These are phyloP conservation scores for Leccinum subtestaceum DNA, from an alignment of 768 basidiomycete genomes.

Conservation along the genomic window DNA sequence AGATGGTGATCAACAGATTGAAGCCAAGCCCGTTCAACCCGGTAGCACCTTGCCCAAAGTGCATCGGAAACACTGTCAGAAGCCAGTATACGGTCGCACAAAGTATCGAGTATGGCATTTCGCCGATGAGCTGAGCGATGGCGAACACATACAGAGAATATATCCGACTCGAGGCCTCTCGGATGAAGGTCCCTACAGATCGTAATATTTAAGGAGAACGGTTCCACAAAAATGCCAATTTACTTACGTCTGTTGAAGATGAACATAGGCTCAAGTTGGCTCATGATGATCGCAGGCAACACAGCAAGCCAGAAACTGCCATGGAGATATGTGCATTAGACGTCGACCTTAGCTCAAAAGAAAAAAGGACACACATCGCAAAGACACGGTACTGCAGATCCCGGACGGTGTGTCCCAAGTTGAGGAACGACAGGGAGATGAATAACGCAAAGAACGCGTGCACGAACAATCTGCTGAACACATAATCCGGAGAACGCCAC, in stretches of 20 bases:
- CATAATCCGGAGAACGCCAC: slow-evolving; percentile 84
- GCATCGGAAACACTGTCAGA: slow-evolving; percentile 69
- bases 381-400: slow-evolving; percentile 82
- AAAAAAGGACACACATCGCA: slow-evolving; percentile 51
- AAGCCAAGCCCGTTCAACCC: slow-evolving; percentile 66
- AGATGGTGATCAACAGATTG: slow-evolving; percentile 65
- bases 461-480: slow-evolving; percentile 81
- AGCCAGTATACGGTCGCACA: slow-evolving; percentile 77
- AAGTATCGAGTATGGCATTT: slow-evolving; percentile 72
- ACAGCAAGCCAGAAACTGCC: slow-evolving; percentile 64
- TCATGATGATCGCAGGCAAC: slow-evolving; percentile 72
- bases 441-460: slow-evolving; percentile 68
- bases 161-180: slow-evolving; percentile 78
- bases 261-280: slow-evolving; percentile 72
- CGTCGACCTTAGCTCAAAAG: neutral
- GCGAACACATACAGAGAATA: slow-evolving; percentile 87
- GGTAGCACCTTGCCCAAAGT: slow-evolving; percentile 60
- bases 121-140: slow-evolving; percentile 75
- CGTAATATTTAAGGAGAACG: neutral
- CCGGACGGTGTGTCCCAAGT: slow-evolving; percentile 59
- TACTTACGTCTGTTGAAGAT: slow-evolving; percentile 59
- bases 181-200: slow-evolving; percentile 36
- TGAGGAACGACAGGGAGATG: slow-evolving; percentile 77
- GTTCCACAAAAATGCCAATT: slow-evolving; percentile 23
- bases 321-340: neutral